These are phyloP conservation scores for Pseudogymnoascus sp. DNA, from an alignment of 2,329 filamentous ascomycete species.

Conservation along the genomic window DNA sequence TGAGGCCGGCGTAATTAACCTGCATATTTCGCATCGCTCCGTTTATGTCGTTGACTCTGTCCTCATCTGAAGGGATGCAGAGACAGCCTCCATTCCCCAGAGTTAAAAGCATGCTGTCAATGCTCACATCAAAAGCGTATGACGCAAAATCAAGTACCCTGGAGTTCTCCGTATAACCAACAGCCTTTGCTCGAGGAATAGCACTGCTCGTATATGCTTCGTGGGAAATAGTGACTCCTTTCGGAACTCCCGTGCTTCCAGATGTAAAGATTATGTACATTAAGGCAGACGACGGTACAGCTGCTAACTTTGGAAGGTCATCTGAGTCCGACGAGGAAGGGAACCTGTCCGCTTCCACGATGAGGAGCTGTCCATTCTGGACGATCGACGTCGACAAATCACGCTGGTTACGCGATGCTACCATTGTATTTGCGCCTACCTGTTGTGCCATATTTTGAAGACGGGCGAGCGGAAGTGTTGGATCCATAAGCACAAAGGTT, in stretches of 20 bases:
- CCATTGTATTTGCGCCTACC: constrained; percentile 18
- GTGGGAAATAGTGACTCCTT: constrained; percentile 23
- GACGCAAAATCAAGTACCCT: constrained; percentile 24
- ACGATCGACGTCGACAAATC: constrained; percentile 14
- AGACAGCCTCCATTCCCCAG: constrained; percentile 34
- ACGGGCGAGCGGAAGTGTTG: constrained; percentile 22
- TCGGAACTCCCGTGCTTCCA: constrained; percentile 26
- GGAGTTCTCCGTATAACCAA: constrained; percentile 9
- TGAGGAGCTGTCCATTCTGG: not conserved
- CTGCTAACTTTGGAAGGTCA: constrained; percentile 12
- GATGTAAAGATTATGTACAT: constrained; percentile 23
- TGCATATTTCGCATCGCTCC: constrained; percentile 23
- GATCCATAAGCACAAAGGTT: constrained; percentile 24
- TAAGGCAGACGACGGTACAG: constrained; percentile 11
- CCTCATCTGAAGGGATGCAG: constrained; percentile 34
- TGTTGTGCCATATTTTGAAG: constrained; percentile 23
- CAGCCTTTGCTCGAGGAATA: constrained; percentile 13
- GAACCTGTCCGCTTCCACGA: constrained; percentile 12
- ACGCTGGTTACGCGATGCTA: constrained; percentile 16
- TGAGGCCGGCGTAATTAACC: constrained; percentile 23
- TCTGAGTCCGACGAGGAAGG: not conserved
- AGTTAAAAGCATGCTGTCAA: constrained; percentile 31
- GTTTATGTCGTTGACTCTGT: constrained; percentile 32
- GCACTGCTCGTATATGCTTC: constrained; percentile 12
- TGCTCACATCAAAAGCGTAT: constrained; percentile 36